Conservation (phyloP, 2,329 filamentous ascomycete species). For the Ampelomyces quisqualis region DNA sequence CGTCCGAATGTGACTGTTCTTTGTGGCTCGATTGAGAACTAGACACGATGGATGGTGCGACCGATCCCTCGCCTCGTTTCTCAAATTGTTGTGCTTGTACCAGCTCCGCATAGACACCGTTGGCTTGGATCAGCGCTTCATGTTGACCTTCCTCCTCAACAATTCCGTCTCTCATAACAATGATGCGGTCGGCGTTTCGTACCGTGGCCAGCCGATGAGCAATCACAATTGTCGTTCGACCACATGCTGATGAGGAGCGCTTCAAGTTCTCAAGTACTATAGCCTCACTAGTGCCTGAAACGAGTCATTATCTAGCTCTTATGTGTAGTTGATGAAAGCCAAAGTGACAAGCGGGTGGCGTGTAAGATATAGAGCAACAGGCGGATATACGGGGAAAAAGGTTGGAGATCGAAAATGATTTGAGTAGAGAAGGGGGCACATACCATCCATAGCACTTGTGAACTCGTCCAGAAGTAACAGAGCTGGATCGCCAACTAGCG, state of each 20-base stretch:
- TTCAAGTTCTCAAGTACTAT: conserved; percentile 37
- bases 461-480: conserved; percentile 42
- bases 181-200: conserved; percentile 40
- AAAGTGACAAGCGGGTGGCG: too few species aligned
- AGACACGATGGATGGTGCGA: conserved; percentile 25
- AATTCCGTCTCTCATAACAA: conserved; percentile 40
- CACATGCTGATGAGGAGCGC: conserved; percentile 27
- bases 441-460: conserved; percentile 36
- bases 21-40: conserved; percentile 14
- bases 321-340: not conserved
- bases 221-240: conserved; percentile 42
- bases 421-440: conserved; percentile 1
- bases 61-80: conserved; percentile 24
- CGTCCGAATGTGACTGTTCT: conserved; percentile 6
- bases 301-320: not conserved
- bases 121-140: conserved; percentile 28
- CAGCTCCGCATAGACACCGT: conserved; percentile 37
- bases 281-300: conserved; percentile 29
- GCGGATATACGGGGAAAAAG: too few species aligned
- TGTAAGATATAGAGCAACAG: too few species aligned
- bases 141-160: conserved; percentile 37
- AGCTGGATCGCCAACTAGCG: conserved; percentile 36
- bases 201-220: conserved; percentile 43
- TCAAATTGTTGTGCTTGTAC: conserved; percentile 41
- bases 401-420: too few species aligned